Evolutionary conservation across 352 stramenopile genomes (phyloP).

Genomic region (Pythium biforme): DNA sequence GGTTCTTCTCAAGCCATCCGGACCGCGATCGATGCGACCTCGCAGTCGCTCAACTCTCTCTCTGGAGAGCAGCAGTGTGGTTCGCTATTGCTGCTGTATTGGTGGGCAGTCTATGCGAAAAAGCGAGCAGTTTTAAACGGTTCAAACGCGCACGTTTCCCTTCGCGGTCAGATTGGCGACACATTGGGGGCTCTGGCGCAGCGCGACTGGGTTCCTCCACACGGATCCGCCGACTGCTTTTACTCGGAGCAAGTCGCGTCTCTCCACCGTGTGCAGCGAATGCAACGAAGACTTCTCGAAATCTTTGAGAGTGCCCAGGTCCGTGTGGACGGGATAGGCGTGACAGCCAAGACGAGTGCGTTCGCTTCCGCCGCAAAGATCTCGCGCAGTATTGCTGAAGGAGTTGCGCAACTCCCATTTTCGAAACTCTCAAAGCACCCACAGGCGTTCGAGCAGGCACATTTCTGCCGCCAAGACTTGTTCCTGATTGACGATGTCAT

Average conservation of each 20-base stretch:
- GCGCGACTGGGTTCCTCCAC: slow-evolving; percentile 40
- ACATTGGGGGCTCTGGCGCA: slow-evolving; percentile 37
- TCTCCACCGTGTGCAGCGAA: slow-evolving; percentile 48
- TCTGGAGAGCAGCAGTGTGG: slow-evolving; percentile 66
- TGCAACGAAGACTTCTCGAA: slow-evolving; percentile 53
- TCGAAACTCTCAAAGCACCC: slow-evolving; percentile 32
- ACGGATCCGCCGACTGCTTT: slow-evolving; percentile 10
- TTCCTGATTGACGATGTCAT: slow-evolving; percentile 76
- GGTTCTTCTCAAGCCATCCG: slow-evolving; percentile 18
- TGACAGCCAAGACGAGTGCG: neutral
- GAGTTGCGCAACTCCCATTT: slow-evolving; percentile 54
- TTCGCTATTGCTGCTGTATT: slow-evolving; percentile 44
- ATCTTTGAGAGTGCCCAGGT: slow-evolving; percentile 45
- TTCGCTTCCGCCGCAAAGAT: slow-evolving; percentile 31
- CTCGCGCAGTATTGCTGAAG: slow-evolving; percentile 67
- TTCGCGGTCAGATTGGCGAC: slow-evolving; percentile 30
- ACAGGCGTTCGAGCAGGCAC: slow-evolving; percentile 55
- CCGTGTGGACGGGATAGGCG: slow-evolving; percentile 13
- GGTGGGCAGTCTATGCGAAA: slow-evolving; percentile 52
- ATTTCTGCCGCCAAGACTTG: slow-evolving; percentile 81
- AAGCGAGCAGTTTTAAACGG: slow-evolving; percentile 6
- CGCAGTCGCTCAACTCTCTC: slow-evolving; percentile 31
- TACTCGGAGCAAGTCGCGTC: slow-evolving; percentile 57
- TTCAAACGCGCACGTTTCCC: slow-evolving; percentile 13
- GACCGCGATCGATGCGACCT: slow-evolving; percentile 27